Conservation (phyloP, 345 rosid genomes). For the Populus tremula region DNA sequence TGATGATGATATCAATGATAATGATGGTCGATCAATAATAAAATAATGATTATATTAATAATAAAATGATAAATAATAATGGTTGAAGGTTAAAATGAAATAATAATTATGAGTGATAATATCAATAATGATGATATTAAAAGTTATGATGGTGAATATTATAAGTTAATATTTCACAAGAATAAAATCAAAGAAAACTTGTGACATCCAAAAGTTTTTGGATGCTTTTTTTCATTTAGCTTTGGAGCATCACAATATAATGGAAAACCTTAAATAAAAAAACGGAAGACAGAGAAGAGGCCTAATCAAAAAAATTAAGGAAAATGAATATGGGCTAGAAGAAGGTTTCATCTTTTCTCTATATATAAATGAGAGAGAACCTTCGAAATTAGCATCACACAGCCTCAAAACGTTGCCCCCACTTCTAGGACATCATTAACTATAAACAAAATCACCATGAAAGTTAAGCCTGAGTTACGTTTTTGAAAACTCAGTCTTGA, state of each 20-base stretch:
- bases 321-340: background rate
- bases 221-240: no score
- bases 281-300: background rate
- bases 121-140: no score
- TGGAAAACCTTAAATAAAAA: background rate
- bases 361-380: background rate
- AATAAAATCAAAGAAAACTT: no score
- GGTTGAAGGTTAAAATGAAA: no score
- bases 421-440: background rate
- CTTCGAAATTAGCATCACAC: background rate
- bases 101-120: no score
- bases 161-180: no score
- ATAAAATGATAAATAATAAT: no score
- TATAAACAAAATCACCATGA: background rate
- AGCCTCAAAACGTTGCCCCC: background rate
- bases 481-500: background rate
- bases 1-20: accelerated
- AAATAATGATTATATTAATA: no score
- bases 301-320: background rate
- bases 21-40: no score
- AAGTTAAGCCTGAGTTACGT: background rate
- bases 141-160: no score
- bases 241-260: background rate
- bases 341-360: no score
- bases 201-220: no score